A percentile compares a stretch with the other conserved stretches of the same genome.
These are phyloP conservation scores for Xylaria nigripes DNA, from an alignment of 495 filamentous ascomycete species.

Conservation along the genomic window DNA sequence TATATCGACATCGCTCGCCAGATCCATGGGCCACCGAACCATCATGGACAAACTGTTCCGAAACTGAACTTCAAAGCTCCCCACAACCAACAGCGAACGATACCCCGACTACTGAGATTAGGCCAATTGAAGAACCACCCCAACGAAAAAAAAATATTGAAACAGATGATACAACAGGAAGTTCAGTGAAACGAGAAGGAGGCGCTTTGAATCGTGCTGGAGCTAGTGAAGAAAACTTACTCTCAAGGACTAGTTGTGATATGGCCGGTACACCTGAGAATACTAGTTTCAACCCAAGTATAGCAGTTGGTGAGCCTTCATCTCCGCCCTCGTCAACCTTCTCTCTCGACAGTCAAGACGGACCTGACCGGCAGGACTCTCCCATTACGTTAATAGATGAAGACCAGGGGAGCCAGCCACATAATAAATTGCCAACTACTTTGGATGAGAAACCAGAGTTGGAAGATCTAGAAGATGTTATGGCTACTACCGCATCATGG, in stretches of 20 bases:
- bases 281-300: constrained; percentile 4
- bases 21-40: constrained; percentile 42
- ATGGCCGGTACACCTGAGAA: constrained; percentile 1
- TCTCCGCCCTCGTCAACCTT: constrained; percentile 35
- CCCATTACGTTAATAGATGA: constrained; percentile 50
- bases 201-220: neutral
- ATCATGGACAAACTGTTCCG: constrained; percentile 13
- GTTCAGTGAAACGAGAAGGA: neutral
- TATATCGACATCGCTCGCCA: constrained; percentile 41
- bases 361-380: constrained; percentile 35
- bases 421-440: constrained; percentile 16
- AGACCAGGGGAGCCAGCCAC: constrained; percentile 28
- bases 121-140: neutral
- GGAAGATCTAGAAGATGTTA: constrained; percentile 40
- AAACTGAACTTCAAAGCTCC: neutral
- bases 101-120: neutral
- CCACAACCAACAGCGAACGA: neutral
- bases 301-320: constrained; percentile 16
- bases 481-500: constrained; percentile 30
- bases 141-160: neutral
- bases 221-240: neutral
- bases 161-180: neutral
- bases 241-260: neutral
- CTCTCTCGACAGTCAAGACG: constrained; percentile 33
- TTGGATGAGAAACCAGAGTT: constrained; percentile 40